These are phyloP conservation scores for Ophiocordyceps unilateralis DNA, from an alignment of 2,329 filamentous ascomycete species.

Conservation along the genomic window DNA sequence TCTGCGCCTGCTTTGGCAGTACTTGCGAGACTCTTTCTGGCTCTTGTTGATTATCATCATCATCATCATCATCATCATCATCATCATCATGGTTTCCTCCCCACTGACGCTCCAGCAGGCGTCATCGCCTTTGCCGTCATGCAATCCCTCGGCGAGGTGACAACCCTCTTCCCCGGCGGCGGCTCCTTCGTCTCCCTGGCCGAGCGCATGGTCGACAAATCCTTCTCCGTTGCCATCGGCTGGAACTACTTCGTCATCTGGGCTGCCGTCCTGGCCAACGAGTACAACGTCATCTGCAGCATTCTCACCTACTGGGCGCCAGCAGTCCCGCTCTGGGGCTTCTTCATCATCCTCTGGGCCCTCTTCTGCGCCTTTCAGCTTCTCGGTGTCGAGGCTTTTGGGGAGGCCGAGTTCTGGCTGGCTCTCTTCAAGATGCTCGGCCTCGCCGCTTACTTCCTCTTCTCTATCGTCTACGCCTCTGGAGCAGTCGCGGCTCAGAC, in stretches of 20 bases:
- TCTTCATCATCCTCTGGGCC: slow-evolving; percentile 60
- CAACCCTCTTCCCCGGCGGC: slow-evolving; percentile 53
- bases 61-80: not conserved
- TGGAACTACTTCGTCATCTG: slow-evolving; percentile 60
- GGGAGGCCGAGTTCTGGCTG: slow-evolving; percentile 68
- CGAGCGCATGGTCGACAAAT: slow-evolving; percentile 54
- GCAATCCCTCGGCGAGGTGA: slow-evolving; percentile 59
- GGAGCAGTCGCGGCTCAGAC: slow-evolving; percentile 44
- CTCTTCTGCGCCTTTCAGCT: slow-evolving; percentile 52
- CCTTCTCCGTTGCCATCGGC: slow-evolving; percentile 49
- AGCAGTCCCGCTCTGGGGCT: slow-evolving; percentile 44
- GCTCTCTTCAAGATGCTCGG: slow-evolving; percentile 55
- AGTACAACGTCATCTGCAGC: slow-evolving; percentile 52
- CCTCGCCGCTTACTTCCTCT: slow-evolving; percentile 55
- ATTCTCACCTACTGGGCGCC: slow-evolving; percentile 51
- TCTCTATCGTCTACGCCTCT: slow-evolving; percentile 53
- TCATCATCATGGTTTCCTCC: not conserved
- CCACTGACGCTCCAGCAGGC: slow-evolving; percentile 7
- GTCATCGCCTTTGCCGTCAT: slow-evolving; percentile 51
- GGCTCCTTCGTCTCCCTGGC: slow-evolving; percentile 56
- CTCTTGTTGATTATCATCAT: no score
- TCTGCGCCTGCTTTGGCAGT: no score
- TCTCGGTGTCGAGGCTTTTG: slow-evolving; percentile 56
- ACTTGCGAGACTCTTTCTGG: no score
- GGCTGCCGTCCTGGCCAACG: slow-evolving; percentile 48